phyloP scores from a whole-genome alignment of 139 green algal genomes.

The Chlorella sp. region DNA sequence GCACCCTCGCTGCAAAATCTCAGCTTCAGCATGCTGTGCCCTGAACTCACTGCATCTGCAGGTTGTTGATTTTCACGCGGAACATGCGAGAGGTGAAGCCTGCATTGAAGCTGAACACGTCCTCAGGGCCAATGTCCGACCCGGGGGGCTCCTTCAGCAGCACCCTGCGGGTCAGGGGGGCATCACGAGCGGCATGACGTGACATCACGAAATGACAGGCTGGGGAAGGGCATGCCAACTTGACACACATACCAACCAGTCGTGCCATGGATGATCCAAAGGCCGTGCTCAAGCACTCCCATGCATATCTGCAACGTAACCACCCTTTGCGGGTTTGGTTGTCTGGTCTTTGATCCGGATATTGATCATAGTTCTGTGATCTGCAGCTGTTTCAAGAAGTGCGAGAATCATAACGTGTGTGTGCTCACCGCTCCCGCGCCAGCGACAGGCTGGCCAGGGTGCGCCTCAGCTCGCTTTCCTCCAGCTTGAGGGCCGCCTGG shows the following conservation, averaged over 20 bases:
- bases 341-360: no score
- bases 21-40: slow-evolving; percentile 91
- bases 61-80: slow-evolving; percentile 96
- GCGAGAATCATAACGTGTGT: no score
- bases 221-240: background rate
- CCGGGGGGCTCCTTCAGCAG: slow-evolving; percentile 92
- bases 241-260: no score
- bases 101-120: slow-evolving; percentile 91
- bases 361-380: no score
- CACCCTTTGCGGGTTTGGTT: no score
- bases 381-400: no score
- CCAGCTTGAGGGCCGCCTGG: slow-evolving; percentile 57
- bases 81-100: slow-evolving; percentile 86
- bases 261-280: no score
- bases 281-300: background rate
- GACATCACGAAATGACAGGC: background rate
- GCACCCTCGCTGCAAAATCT: background rate
- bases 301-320: background rate
- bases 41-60: slow-evolving; percentile 81
- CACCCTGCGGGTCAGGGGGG: slow-evolving; percentile 55
- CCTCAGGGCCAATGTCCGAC: slow-evolving; percentile 82
- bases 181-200: background rate
- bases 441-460: slow-evolving; percentile 93
- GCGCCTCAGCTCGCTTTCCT: slow-evolving; percentile 90
- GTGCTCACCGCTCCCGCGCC: slow-evolving; percentile 74